Percentiles rank a stretch among this genome's conserved stretches.
Conservation (phyloP, 345 rosid species). For the Lepidium didymum region DNA sequence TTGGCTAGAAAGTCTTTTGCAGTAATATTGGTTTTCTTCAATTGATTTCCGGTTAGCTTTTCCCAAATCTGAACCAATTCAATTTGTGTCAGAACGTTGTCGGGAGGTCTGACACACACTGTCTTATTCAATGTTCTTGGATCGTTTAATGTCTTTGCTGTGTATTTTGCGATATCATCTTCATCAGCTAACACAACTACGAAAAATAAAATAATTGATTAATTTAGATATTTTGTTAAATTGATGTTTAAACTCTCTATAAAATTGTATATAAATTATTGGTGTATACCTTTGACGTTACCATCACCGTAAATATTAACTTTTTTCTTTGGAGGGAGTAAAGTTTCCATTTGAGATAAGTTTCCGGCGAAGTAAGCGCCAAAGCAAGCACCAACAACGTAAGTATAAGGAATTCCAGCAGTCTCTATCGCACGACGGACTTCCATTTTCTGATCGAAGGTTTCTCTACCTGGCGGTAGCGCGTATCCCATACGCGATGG, state of each 20-base stretch:
- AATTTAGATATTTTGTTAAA: background rate
- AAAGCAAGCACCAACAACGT: conserved; percentile 65
- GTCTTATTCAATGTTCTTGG: conserved; percentile 67
- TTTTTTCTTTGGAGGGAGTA: conserved; percentile 55
- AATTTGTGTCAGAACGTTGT: conserved; percentile 51
- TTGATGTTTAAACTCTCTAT: background rate
- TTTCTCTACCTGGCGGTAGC: conserved; percentile 66
- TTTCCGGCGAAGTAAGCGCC: conserved; percentile 71
- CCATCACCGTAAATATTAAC: conserved; percentile 65
- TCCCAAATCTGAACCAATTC: conserved; percentile 69
- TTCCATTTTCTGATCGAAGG: conserved; percentile 75
- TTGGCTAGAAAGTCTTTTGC: conserved; percentile 49
- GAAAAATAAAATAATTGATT: background rate
- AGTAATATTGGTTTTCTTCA: conserved; percentile 40
- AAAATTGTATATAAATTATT: no score
- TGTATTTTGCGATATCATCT: conserved; percentile 56
- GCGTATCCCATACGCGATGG: conserved; percentile 70
- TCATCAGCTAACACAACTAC: conserved; percentile 59
- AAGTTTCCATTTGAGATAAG: conserved; percentile 53
- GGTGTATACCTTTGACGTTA: conserved; percentile 58
- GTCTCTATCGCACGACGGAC: conserved; percentile 71
- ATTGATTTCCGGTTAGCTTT: conserved; percentile 38
- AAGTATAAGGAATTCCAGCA: conserved; percentile 72
- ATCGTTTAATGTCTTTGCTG: conserved; percentile 62
- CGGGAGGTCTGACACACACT: conserved; percentile 43